phyloP scores from a whole-genome alignment of 23 red algal species.

The Gracilaria gracilis region DNA sequence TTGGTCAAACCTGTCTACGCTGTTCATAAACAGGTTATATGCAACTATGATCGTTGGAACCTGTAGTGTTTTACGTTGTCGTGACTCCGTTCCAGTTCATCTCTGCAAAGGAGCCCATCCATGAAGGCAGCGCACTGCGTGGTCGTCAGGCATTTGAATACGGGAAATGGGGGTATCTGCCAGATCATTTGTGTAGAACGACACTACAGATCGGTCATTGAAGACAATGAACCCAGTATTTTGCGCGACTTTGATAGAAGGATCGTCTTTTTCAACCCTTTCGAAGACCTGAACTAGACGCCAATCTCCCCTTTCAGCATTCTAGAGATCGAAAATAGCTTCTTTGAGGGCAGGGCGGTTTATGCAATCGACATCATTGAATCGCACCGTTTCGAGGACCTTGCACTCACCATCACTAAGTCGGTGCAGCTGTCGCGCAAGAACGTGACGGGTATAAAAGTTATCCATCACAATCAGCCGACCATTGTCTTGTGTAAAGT shows the following conservation, averaged over 20 bases:
- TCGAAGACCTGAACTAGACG: background rate
- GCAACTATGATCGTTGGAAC: background rate
- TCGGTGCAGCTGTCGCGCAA: background rate
- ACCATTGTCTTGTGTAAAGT: background rate
- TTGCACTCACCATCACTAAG: background rate
- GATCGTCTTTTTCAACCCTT: background rate
- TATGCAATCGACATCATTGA: background rate
- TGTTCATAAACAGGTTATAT: constrained; percentile 16
- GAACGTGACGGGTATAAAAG: background rate
- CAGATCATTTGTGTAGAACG: constrained; percentile 8
- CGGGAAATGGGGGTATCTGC: background rate
- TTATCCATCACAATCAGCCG: constrained; percentile 11
- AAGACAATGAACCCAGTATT: background rate
- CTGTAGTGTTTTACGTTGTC: background rate
- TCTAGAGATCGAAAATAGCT: background rate
- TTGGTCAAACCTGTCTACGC: background rate
- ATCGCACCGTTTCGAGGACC: background rate
- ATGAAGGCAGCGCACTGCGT: background rate
- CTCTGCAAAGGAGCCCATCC: background rate
- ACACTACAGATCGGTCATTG: background rate
- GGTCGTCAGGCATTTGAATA: background rate
- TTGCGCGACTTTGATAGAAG: background rate
- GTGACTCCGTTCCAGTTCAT: background rate
- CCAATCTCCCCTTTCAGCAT: background rate
- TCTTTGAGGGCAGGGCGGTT: background rate